Evolutionary conservation across 139 green algal genomes (phyloP).

Genomic region (Closterium sp.): DNA sequence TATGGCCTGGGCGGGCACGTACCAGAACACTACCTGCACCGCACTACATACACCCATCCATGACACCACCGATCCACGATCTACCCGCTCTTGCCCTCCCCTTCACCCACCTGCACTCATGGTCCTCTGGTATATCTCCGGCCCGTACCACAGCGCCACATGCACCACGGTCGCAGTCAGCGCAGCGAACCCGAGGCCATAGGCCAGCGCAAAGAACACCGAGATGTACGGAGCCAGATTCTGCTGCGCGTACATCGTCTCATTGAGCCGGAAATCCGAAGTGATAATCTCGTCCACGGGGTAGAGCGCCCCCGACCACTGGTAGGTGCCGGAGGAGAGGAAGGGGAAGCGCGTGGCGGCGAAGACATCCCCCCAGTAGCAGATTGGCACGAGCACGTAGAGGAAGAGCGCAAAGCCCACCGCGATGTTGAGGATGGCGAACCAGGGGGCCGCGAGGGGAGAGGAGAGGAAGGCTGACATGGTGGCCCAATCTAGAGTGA

Average conservation of each 20-base stretch:
- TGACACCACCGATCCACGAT: too few species aligned
- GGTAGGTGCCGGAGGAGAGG: neutral
- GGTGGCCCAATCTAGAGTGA: constrained; percentile 22
- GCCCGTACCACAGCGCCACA: constrained; percentile 17
- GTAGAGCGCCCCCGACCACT: neutral
- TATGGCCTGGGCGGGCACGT: too few species aligned
- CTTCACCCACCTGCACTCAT: neutral
- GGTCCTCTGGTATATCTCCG: constrained; percentile 12
- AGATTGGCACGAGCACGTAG: constrained; percentile 12
- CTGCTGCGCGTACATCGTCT: constrained; percentile 4
- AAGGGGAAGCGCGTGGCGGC: neutral
- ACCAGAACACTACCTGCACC: too few species aligned
- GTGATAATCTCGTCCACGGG: neutral
- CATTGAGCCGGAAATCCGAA: neutral
- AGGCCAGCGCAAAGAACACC: constrained; percentile 20
- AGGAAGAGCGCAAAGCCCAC: constrained; percentile 1
- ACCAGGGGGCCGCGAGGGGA: constrained; percentile 14
- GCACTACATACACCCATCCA: neutral
- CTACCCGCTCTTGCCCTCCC: too few species aligned
- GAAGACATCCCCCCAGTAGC: neutral
- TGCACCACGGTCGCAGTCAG: constrained; percentile 14
- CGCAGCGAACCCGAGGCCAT: constrained; percentile 21
- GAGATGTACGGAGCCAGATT: neutral
- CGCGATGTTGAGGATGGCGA: constrained; percentile 11
- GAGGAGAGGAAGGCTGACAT: constrained; percentile 19